phyloP scores from a whole-genome alignment of 805 yeast genomes.

The Tetrapisispora pingtungensis region DNA sequence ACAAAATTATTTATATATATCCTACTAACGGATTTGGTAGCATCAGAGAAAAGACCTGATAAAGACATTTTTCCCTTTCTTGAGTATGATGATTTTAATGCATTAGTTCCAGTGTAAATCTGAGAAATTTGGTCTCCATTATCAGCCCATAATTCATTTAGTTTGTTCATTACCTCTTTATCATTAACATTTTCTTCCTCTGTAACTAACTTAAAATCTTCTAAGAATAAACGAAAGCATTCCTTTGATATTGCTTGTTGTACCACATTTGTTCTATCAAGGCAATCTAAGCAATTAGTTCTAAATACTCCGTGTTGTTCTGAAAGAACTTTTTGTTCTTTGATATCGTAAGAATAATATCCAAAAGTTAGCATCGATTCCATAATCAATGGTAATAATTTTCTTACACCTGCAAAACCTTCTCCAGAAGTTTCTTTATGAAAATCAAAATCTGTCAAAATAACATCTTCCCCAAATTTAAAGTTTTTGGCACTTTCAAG shows the following conservation, averaged over 20 bases:
- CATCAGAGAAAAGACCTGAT: conserved; percentile 93
- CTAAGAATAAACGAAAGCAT: conserved; percentile 47
- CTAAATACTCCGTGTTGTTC: conserved; percentile 87
- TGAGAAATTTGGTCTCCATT: conserved; percentile 95
- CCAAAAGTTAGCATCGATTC: conserved; percentile 69
- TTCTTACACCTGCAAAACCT: conserved; percentile 74
- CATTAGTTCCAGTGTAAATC: conserved; percentile 96
- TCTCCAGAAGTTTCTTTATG: conserved; percentile 85
- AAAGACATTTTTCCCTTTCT: conserved; percentile 92
- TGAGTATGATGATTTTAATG: conserved; percentile 86
- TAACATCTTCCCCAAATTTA: conserved; percentile 27
- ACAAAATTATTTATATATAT: conserved; percentile 92
- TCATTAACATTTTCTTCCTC: conserved; percentile 22
- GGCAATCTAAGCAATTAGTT: conserved; percentile 87
- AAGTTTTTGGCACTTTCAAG: conserved; percentile 33
- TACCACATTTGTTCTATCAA: conserved; percentile 85
- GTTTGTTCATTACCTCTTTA: conserved; percentile 55
- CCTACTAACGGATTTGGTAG: conserved; percentile 88
- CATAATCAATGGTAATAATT: conserved; percentile 51
- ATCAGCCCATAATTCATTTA: conserved; percentile 91
- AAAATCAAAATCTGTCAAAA: conserved; percentile 81
- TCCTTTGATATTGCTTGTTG: conserved; percentile 72
- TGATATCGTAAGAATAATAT: conserved; percentile 64
- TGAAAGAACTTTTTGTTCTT: conserved; percentile 41
- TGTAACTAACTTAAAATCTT: conserved; percentile 30